Conservation (phyloP, 139 green algal genomes). For the Desmodesmus armatus region DNA sequence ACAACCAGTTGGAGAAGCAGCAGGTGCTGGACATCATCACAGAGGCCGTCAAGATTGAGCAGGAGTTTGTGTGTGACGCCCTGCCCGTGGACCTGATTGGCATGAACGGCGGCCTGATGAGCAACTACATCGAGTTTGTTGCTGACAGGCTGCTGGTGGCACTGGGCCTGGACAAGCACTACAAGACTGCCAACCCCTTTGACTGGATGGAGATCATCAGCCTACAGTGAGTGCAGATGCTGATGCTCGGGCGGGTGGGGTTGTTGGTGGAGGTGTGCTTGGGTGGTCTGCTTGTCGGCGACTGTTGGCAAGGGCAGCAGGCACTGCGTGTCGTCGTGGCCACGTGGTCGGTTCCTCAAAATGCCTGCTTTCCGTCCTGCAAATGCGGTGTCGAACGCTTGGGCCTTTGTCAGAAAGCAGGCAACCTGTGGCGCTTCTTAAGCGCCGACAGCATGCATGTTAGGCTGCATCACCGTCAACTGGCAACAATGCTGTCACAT, state of each 20-base stretch:
- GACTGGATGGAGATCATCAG: constrained; percentile 98
- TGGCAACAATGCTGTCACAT: no score
- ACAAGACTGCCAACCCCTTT: constrained; percentile 91
- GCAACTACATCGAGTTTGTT: constrained; percentile 98
- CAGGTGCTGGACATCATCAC: constrained; percentile 83
- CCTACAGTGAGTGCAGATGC: constrained; percentile 63
- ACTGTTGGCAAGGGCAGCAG: no score
- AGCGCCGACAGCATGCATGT: no score
- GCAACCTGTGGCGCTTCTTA: no score
- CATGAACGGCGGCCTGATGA: constrained; percentile 87
- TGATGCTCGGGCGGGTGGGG: neutral
- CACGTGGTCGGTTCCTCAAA: no score
- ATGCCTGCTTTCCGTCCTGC: no score
- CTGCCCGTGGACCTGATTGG: constrained; percentile 89
- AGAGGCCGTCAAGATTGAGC: constrained; percentile 95
- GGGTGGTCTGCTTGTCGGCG: no score
- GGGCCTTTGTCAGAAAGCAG: no score
- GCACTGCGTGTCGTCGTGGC: no score
- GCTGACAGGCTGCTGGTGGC: constrained; percentile 95
- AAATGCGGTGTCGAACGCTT: no score
- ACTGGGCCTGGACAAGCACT: constrained; percentile 86
- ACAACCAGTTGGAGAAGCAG: constrained; percentile 79
- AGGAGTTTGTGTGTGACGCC: constrained; percentile 94
- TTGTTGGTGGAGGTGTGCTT: no score
- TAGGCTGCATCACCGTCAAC: no score